Evolutionary conservation across 495 filamentous ascomycete species (phyloP).

Genomic region (Xylaria nigripes): DNA sequence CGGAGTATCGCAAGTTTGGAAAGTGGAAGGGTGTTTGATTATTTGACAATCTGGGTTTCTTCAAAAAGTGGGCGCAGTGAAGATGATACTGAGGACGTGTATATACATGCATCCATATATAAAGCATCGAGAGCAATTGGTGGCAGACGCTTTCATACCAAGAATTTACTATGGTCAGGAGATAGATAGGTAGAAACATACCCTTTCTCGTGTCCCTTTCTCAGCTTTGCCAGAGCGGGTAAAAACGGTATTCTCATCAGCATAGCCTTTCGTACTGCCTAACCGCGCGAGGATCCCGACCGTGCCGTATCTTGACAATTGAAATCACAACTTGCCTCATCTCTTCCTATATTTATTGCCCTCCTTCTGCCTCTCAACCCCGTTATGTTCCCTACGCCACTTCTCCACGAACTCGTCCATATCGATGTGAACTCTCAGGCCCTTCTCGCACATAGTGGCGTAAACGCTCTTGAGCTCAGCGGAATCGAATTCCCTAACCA

Average conservation of each 20-base stretch:
- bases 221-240: background rate
- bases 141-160: background rate
- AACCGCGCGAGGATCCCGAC: background rate
- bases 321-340: background rate
- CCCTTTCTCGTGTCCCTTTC: background rate
- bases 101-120: background rate
- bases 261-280: no score
- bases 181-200: background rate
- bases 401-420: conserved; percentile 32
- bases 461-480: conserved; percentile 48
- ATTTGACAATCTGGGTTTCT: background rate
- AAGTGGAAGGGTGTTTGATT: conserved; percentile 56
- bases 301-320: background rate
- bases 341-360: background rate
- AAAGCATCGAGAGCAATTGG: background rate
- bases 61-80: conserved; percentile 1
- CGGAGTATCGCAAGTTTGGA: conserved; percentile 59
- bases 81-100: background rate
- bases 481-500: conserved; percentile 22
- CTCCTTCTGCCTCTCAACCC: conserved; percentile 2
- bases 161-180: background rate
- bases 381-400: conserved; percentile 22
- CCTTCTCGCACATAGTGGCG: conserved; percentile 30
- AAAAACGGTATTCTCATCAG: background rate
- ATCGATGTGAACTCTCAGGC: conserved; percentile 37